A percentile compares a stretch with the other conserved stretches of the same genome.
phyloP scores from a whole-genome alignment of 108 stramenopile genomes.

The Mediolabrus comicus region DNA sequence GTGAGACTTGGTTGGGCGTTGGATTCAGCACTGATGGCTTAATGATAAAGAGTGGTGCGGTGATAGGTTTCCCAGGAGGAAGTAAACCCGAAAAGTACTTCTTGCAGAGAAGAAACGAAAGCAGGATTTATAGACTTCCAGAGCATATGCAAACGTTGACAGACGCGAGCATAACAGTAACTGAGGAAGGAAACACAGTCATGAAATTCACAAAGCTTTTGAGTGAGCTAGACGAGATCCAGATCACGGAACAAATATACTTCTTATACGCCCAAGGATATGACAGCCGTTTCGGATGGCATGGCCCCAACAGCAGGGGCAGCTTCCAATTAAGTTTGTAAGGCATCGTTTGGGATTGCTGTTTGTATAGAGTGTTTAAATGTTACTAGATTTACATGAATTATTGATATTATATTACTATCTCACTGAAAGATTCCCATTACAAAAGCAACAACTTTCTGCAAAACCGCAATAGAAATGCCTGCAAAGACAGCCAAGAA shows the following conservation, averaged over 20 bases:
- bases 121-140: constrained; percentile 38
- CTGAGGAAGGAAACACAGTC: constrained; percentile 37
- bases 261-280: constrained; percentile 55
- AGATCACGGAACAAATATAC: constrained; percentile 42
- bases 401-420: neutral
- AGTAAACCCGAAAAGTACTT: constrained; percentile 44
- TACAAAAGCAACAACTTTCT: constrained; percentile 8
- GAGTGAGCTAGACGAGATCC: constrained; percentile 49
- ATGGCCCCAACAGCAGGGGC: constrained; percentile 5
- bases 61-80: constrained; percentile 27
- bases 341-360: neutral
- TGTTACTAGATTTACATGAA: neutral
- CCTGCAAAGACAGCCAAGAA: constrained; percentile 26
- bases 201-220: constrained; percentile 68
- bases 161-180: constrained; percentile 47
- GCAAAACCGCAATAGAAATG: constrained; percentile 8
- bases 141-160: constrained; percentile 56
- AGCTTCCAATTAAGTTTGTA: neutral
- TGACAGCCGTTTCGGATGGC: constrained; percentile 36
- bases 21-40: constrained; percentile 27
- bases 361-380: neutral
- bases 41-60: constrained; percentile 56
- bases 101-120: constrained; percentile 17
- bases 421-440: neutral
- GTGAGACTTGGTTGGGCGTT: constrained; percentile 49